Conservation (phyloP, 768 basidiomycete genomes). For the Kwoniella europaea region DNA sequence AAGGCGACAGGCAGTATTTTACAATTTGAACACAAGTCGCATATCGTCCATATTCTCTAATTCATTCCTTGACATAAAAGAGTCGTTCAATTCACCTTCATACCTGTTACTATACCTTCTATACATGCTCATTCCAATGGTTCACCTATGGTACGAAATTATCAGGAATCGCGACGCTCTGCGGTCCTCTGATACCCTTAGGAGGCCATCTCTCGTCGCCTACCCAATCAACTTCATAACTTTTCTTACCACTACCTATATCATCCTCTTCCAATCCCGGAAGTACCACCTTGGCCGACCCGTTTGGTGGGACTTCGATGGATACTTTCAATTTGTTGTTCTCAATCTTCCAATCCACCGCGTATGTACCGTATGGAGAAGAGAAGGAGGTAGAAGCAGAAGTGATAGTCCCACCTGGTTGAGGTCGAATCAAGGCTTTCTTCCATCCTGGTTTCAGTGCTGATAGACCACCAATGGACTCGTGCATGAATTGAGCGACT, state of each 20-base stretch:
- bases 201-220: conserved; percentile 23
- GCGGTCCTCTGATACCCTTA: conserved; percentile 14
- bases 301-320: conserved; percentile 44
- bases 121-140: too few species aligned
- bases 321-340: conserved; percentile 25
- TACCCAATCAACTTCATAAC: conserved; percentile 9
- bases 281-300: conserved; percentile 30
- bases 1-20: too few species aligned
- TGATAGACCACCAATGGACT: conserved; percentile 41
- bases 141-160: conserved; percentile 17
- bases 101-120: too few species aligned
- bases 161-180: conserved; percentile 13
- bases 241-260: conserved; percentile 38
- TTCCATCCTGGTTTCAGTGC: conserved; percentile 43
- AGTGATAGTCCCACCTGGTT: conserved; percentile 48
- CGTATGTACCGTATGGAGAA: conserved; percentile 36
- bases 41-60: too few species aligned
- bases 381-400: conserved; percentile 27
- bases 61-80: too few species aligned
- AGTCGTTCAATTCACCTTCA: too few species aligned
- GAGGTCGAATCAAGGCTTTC: conserved; percentile 36
- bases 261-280: conserved; percentile 34
- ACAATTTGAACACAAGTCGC: too few species aligned
- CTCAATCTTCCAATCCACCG: conserved; percentile 34
- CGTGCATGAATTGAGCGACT: conserved; percentile 47